Evolutionary conservation across 1,139 yeast genomes (phyloP).

Genomic region (Yamadazyma sp.): DNA sequence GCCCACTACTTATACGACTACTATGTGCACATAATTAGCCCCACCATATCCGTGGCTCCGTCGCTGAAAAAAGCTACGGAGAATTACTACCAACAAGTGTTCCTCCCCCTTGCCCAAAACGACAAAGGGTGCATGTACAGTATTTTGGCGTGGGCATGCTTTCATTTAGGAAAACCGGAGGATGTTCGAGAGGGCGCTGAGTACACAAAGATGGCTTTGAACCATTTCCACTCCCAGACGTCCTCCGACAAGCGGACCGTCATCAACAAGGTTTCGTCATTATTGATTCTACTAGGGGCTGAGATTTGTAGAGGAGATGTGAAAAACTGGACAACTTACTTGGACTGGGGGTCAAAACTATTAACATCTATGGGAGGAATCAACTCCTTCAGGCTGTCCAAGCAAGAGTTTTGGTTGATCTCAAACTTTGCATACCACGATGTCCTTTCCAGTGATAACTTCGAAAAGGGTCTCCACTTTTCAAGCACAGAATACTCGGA

Average conservation of each 20-base stretch:
- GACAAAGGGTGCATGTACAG: conserved; percentile 70
- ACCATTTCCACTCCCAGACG: conserved; percentile 33
- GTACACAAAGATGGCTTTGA: conserved; percentile 48
- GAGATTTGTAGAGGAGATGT: conserved; percentile 80
- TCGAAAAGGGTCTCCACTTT: conserved; percentile 59
- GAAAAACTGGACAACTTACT: conserved; percentile 61
- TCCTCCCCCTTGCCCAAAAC: conserved; percentile 72
- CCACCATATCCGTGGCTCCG: conserved; percentile 65
- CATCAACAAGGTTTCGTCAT: conserved; percentile 57
- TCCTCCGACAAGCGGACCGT: conserved; percentile 19
- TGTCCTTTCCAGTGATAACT: conserved; percentile 60
- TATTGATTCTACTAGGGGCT: conserved; percentile 67
- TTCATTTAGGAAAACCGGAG: conserved; percentile 50
- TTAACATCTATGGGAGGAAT: conserved; percentile 61
- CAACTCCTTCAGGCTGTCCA: conserved; percentile 51
- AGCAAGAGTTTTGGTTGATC: conserved; percentile 69
- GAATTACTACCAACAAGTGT: conserved; percentile 70
- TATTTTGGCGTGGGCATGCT: conserved; percentile 77
- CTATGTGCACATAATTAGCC: conserved; percentile 60
- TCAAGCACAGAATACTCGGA: conserved; percentile 56
- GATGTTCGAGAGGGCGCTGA: conserved; percentile 45
- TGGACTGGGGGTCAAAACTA: conserved; percentile 62
- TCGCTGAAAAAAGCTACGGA: conserved; percentile 44
- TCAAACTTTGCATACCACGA: conserved; percentile 86
- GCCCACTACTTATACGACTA: conserved; percentile 53